Evolutionary conservation across 129 eudicot genomes (phyloP).

Genomic region (Pseudognaphalium luteoalbum): DNA sequence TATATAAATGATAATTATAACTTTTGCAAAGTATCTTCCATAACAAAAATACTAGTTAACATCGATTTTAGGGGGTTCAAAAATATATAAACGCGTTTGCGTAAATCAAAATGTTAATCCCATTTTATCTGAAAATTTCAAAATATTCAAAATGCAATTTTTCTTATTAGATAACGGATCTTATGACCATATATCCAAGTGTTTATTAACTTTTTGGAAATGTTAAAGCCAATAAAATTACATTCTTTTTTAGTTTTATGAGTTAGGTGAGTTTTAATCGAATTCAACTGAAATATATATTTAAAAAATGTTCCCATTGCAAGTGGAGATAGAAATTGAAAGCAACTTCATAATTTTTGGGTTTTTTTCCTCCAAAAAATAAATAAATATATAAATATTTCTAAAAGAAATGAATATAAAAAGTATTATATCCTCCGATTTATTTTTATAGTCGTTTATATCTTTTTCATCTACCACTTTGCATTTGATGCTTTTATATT

Average conservation of each 20-base stretch:
- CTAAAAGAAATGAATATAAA: neutral
- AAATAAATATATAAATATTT: neutral
- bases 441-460: constrained; percentile 1
- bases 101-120: too few species aligned
- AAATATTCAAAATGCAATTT: too few species aligned
- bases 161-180: too few species aligned
- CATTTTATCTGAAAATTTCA: too few species aligned
- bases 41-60: too few species aligned
- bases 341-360: constrained; percentile 17
- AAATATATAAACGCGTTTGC: too few species aligned
- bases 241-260: neutral
- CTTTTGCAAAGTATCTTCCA: too few species aligned
- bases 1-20: too few species aligned
- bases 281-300: constrained; percentile 14
- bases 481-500: neutral
- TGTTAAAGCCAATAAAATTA: neutral
- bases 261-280: constrained; percentile 24
- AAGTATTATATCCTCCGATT: neutral
- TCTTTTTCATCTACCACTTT: neutral
- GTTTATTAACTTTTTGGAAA: neutral
- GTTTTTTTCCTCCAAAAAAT: neutral
- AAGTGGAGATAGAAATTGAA: constrained; percentile 30
- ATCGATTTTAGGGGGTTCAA: too few species aligned
- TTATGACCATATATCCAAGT: too few species aligned
- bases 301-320: constrained; percentile 25